Base-by-base conservation (phyloP, 1,284 basidiomycete genomes). In the Cutaneotrichosporon arboriforme region DNA sequence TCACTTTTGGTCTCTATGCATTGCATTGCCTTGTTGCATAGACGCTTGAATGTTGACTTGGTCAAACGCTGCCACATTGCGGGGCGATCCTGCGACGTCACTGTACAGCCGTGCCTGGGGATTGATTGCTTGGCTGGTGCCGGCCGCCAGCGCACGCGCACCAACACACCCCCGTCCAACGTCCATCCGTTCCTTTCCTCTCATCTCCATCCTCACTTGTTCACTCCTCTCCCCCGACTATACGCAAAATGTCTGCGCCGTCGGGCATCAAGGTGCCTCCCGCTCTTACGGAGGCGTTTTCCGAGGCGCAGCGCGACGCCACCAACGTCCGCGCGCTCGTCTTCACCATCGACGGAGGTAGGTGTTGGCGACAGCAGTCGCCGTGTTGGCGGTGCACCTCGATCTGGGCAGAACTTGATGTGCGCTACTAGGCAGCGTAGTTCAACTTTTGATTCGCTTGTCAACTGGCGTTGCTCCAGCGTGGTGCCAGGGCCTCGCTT, bases 211-310 rank as follows among this genome's bases (percentile, higher is more conserved):
- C 17, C 13, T 20, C 8, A 15, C 23, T 33, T 23, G 13, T 40
- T 20, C 12, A 8, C 15, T 26, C 10, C 34, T 26, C 44, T 7
- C 38, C 17, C 39, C 34, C 15, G 39, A 31, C 33, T 18, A n/a
- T 52, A 55, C 14, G 18, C 45, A 47, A 21, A 53, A 75, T 76
- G 74, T 76, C 74, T 44, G 71, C 72, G 36, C 69, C 67, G 13
- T 76, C 74, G 20, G 74, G 74, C 34, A 69, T 76, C 66, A 66
- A 69, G 46, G 72, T 76, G 8, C 67, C 74, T 7, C 54, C 60
- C 17, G 51, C 62, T 15, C 57, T 76, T 31, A 55, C 65, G 14
- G 48, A 63, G 14, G 67, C 72, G 3, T 76, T 73, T 58, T 55
- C 66, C 5, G 46, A 52, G 3, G 73, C 72, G 1, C 54, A 59